Base-by-base conservation (phyloP, 345 rosid genomes). In the Arabis hirsuta region DNA sequence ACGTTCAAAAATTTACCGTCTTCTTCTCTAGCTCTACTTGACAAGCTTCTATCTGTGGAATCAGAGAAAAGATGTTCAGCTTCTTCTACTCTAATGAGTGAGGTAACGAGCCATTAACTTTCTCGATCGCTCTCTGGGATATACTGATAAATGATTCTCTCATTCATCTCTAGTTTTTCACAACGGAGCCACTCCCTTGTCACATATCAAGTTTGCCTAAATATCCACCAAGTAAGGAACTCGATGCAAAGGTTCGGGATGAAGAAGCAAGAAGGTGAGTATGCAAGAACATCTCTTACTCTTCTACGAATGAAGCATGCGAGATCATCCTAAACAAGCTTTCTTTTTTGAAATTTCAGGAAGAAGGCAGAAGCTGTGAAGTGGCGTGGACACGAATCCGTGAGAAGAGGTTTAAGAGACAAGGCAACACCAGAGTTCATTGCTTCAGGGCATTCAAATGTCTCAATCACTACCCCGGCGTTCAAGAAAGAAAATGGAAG, bases 201-300 rank as follows among this genome's bases (percentile, higher is more conserved):
- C 83, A 84, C 65, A 86, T 86, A 74, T 81, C 93, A 61, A 80
- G 66, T 66, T 58, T 91, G 65, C 97, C 96, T 26, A 91, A 86
- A 62, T 86, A 84, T 77, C 86, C 86, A 2, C 97, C 97, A 38
- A 87, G 91, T 82, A 91, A 89, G 79, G 96, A 91, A 77, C 81
- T 89, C 3, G 96, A 89, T 67, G 85, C 85, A 73, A 91, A 84
- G 64, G 70, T 78, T 54, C 87, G 87, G 2, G 61, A 81, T 3
- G 84, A 74, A 67, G 91, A 84, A 84, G 84, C 82, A 57, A 84
- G 81, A 86, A 85, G 79, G 97, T 91, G 20, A 36, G 53, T 55
- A 55, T 27, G 12, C 61, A 52, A 59, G 5, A 38, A 65, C 16
- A 60, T 9, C 0, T 0, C 0, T 0, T 50, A 2, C 13, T 67